Evolutionary conservation across 2,329 filamentous ascomycete genomes (phyloP).

Genomic region (Dendrostoma leiphaemia): DNA sequence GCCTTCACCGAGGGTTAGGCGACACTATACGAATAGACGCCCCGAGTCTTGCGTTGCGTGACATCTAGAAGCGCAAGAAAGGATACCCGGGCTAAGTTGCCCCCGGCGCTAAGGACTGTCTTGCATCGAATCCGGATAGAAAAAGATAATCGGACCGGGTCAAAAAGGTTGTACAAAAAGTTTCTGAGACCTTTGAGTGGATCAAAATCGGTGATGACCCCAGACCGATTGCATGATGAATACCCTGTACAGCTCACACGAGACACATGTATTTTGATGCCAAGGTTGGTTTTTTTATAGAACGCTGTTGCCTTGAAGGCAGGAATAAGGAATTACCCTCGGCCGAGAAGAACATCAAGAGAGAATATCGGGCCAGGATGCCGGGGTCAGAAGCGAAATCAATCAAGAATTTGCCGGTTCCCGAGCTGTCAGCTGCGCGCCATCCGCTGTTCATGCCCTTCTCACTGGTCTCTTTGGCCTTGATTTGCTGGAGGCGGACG

Average conservation of each 20-base stretch:
- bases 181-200: not conserved
- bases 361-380: too few relatives aligned
- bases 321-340: too few relatives aligned
- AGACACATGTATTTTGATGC: not conserved
- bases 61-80: conserved; percentile 3
- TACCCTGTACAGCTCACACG: not conserved
- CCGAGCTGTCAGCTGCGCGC: conserved; percentile 4
- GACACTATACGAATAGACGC: not conserved
- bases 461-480: not conserved
- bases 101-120: not conserved
- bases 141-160: not conserved
- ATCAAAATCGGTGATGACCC: not conserved
- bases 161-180: not conserved
- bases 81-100: conserved; percentile 16
- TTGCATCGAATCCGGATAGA: conserved; percentile 5
- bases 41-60: not conserved
- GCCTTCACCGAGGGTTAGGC: conserved; percentile 38
- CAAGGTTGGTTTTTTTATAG: too few relatives aligned
- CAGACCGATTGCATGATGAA: too few relatives aligned
- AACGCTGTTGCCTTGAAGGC: too few relatives aligned
- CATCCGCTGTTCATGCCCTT: not conserved
- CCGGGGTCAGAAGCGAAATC: not conserved
- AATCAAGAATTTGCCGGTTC: not conserved
- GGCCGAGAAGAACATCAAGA: too few relatives aligned
- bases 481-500: conserved; percentile 5